Conservation (phyloP, 164 flowering plant species). For the Sextonia rubra region DNA sequence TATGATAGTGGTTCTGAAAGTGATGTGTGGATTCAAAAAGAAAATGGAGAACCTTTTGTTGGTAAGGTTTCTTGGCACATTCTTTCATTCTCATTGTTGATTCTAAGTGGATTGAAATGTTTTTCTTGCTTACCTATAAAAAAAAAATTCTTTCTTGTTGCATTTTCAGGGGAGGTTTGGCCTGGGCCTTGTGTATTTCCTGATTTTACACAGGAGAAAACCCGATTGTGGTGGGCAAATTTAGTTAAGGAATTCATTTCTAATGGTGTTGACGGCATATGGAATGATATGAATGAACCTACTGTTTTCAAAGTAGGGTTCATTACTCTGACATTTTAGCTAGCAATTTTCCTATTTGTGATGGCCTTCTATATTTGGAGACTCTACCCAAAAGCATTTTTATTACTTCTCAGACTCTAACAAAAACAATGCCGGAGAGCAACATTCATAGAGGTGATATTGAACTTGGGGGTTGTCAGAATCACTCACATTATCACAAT, state of each 20-base stretch:
- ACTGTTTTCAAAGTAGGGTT: constrained; percentile 73
- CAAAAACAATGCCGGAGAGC: constrained; percentile 95
- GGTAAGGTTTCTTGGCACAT: constrained; percentile 38
- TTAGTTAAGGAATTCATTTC: constrained; percentile 73
- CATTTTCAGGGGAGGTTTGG: constrained; percentile 83
- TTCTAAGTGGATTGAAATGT: background rate
- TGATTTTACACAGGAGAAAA: constrained; percentile 73
- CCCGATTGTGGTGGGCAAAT: constrained; percentile 91
- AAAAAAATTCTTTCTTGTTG: too few species aligned
- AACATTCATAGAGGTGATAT: constrained; percentile 83
- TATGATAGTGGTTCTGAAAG: constrained; percentile 76
- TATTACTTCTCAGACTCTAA: constrained; percentile 47
- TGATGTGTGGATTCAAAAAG: constrained; percentile 69
- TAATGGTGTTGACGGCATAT: constrained; percentile 97
- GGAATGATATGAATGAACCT: constrained; percentile 99
- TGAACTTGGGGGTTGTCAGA: constrained; percentile 80
- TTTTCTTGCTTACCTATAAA: constrained; percentile 2
- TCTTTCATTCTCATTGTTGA: background rate
- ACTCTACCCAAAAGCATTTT: background rate
- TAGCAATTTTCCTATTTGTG: background rate
- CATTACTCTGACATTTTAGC: background rate
- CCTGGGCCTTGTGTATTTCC: constrained; percentile 98
- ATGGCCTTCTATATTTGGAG: background rate
- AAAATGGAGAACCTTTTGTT: constrained; percentile 70
- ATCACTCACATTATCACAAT: constrained; percentile 84